A percentile compares a stretch with the other conserved stretches of the same genome.
Conservation (phyloP, 1,284 basidiomycete genomes). For the Melampsora americana region DNA sequence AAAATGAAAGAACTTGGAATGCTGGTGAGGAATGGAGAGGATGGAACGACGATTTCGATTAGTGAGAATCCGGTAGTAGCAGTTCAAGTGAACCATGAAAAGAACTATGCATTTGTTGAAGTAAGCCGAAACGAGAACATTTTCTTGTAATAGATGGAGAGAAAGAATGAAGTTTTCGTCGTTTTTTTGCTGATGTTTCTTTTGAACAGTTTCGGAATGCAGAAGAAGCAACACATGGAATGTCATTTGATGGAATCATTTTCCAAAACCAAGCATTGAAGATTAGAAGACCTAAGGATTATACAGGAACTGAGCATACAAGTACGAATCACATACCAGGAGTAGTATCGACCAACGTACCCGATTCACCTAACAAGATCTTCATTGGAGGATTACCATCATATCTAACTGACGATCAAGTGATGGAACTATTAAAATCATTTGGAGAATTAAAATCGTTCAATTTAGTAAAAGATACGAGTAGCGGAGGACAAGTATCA, state of each 20-base stretch:
- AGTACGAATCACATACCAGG: slow-evolving; percentile 67
- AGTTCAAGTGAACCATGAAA: slow-evolving; percentile 94
- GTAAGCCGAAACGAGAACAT: slow-evolving; percentile 57
- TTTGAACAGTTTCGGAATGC: slow-evolving; percentile 80
- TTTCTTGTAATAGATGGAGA: not conserved
- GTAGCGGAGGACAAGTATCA: slow-evolving; percentile 44
- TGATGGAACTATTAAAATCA: slow-evolving; percentile 91
- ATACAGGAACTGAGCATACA: slow-evolving; percentile 63
- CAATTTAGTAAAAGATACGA: slow-evolving; percentile 86
- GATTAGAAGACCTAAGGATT: slow-evolving; percentile 95
- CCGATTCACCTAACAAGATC: slow-evolving; percentile 95
- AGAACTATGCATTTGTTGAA: slow-evolving; percentile 95
- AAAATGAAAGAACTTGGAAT: slow-evolving; percentile 80
- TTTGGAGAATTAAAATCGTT: slow-evolving; percentile 97
- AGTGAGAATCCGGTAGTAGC: slow-evolving; percentile 73
- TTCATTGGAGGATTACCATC: slow-evolving; percentile 94
- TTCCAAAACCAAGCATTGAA: slow-evolving; percentile 87
- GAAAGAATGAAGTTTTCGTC: not conserved
- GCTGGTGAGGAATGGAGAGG: slow-evolving; percentile 67
- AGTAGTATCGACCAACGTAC: slow-evolving; percentile 91
- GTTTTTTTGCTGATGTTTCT: too few species aligned
- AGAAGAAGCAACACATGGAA: slow-evolving; percentile 90
- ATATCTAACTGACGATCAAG: slow-evolving; percentile 94
- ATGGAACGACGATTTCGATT: slow-evolving; percentile 42
- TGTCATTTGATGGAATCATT: slow-evolving; percentile 94